Percentiles rank a stretch among this genome's conserved stretches.
phyloP scores from a whole-genome alignment of 768 basidiomycete genomes.

The Baorangia bicolor region DNA sequence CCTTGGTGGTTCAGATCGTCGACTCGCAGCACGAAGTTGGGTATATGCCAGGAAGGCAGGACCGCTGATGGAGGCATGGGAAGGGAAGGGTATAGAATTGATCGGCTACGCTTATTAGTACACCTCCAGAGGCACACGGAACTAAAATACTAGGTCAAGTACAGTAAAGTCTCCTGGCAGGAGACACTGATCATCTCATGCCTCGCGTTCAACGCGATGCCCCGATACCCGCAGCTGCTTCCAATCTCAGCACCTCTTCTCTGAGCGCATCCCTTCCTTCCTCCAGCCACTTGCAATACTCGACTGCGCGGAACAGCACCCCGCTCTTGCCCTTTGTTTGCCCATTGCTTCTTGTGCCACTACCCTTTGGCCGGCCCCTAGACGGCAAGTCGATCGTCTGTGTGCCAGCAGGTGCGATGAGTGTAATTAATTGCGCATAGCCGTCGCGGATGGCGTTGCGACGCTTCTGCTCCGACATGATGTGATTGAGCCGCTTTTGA shows the following conservation, averaged over 20 bases:
- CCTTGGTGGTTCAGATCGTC: constrained; percentile 63
- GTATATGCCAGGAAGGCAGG: constrained; percentile 50
- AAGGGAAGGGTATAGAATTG: background rate
- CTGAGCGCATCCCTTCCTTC: constrained; percentile 71
- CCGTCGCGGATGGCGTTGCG: constrained; percentile 90
- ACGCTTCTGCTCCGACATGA: constrained; percentile 92
- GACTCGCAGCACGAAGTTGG: constrained; percentile 52
- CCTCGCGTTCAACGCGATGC: constrained; percentile 8
- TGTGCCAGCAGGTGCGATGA: constrained; percentile 78
- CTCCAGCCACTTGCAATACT: constrained; percentile 85
- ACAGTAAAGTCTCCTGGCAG: background rate
- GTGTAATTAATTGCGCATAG: constrained; percentile 79
- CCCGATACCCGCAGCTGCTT: constrained; percentile 60
- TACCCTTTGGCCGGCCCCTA: constrained; percentile 78
- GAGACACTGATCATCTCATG: too few species aligned
- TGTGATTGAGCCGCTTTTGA: constrained; percentile 89
- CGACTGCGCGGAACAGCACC: constrained; percentile 81
- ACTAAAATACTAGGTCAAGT: constrained; percentile 3
- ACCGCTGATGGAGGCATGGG: constrained; percentile 24
- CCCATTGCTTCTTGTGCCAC: constrained; percentile 60
- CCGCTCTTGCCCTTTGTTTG: constrained; percentile 87
- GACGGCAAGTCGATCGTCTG: constrained; percentile 73
- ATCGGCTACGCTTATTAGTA: constrained; percentile 1
- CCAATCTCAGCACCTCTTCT: constrained; percentile 65
- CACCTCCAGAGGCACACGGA: background rate